Evolutionary conservation across 2,329 filamentous ascomycete genomes (phyloP).

Genomic region (Pleoardoris graminearum): DNA sequence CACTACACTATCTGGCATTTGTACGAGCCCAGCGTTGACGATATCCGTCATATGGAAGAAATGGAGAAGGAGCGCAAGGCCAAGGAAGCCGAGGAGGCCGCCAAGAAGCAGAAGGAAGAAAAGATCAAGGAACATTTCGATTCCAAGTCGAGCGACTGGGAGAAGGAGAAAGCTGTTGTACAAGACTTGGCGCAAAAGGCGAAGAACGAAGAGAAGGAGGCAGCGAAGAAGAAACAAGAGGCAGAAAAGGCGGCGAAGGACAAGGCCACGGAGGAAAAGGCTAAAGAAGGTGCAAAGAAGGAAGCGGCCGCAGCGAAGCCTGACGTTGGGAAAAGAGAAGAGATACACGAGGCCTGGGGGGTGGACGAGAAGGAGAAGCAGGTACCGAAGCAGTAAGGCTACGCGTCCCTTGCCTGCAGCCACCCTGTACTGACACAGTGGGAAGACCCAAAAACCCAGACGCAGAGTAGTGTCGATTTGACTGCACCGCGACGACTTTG

Average conservation of each 20-base stretch:
- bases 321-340: constrained; percentile 21
- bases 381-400: constrained; percentile 19
- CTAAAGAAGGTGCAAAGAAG: constrained; percentile 30
- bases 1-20: constrained; percentile 99
- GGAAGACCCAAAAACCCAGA: constrained; percentile 11
- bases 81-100: constrained; percentile 78
- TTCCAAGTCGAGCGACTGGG: constrained; percentile 78
- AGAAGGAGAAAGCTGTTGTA: constrained; percentile 83
- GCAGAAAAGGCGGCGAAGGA: constrained; percentile 53
- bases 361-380: constrained; percentile 22
- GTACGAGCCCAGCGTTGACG: constrained; percentile 98
- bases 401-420: neutral
- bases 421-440: neutral
- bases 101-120: constrained; percentile 71
- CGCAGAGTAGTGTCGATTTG: neutral
- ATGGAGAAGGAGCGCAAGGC: constrained; percentile 87
- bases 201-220: constrained; percentile 44
- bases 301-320: constrained; percentile 2
- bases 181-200: constrained; percentile 67
- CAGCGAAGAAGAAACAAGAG: constrained; percentile 47
- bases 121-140: constrained; percentile 82
- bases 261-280: constrained; percentile 64
- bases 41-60: constrained; percentile 97
- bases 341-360: constrained; percentile 22
- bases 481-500: constrained; percentile 13